Percentiles rank a stretch among this genome's conserved stretches.
Evolutionary conservation across 192 early-diverging fungal genomes (phyloP).

Genomic region (Backusella macrospora): DNA sequence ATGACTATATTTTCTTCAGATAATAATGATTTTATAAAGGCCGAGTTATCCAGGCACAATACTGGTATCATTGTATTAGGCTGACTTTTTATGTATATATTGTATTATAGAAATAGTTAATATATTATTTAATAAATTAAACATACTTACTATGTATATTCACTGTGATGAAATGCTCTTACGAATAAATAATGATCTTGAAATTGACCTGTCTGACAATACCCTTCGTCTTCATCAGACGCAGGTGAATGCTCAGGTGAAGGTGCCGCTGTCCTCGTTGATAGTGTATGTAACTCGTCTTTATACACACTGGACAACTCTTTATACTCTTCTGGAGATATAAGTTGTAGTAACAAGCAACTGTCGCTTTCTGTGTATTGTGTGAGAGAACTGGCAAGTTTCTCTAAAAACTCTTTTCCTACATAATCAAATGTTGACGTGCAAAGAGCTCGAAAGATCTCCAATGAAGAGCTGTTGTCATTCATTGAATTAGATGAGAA

Average conservation of each 20-base stretch:
- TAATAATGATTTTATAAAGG: constrained; percentile 15
- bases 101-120: not conserved
- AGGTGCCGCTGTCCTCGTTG: not conserved
- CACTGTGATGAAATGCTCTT: not conserved
- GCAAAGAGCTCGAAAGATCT: constrained; percentile 8
- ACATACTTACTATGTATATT: not conserved
- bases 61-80: constrained; percentile 17
- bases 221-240: constrained; percentile 5
- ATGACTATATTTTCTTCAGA: not conserved
- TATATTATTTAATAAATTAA: constrained; percentile 3
- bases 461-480: not conserved
- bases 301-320: constrained; percentile 11
- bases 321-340: constrained; percentile 19
- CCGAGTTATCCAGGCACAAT: not conserved
- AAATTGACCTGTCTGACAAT: not conserved
- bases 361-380: not conserved
- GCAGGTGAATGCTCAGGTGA: constrained; percentile 5
- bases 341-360: not conserved
- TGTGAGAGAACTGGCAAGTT: not conserved
- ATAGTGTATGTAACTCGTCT: not conserved
- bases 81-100: not conserved
- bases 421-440: constrained; percentile 15
- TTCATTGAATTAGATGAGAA: constrained; percentile 1
- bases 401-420: constrained; percentile 14
- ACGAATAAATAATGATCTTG: constrained; percentile 19